These are phyloP conservation scores for Geopyxis carbonaria DNA, from an alignment of 495 filamentous ascomycete genomes.

Conservation along the genomic window DNA sequence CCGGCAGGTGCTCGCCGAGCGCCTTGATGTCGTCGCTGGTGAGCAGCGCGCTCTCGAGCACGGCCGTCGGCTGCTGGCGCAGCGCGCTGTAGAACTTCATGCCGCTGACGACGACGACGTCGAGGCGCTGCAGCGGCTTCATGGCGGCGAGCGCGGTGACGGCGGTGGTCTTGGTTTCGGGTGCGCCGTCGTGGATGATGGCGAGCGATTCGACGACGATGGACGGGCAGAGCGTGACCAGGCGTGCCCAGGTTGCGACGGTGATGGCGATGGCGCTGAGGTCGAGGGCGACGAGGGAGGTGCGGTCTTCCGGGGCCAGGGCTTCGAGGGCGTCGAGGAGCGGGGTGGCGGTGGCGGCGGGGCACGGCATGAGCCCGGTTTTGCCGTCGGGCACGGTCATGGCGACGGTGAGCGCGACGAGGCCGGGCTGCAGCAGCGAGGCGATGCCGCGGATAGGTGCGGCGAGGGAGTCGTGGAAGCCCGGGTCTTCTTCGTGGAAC, in stretches of 20 bases:
- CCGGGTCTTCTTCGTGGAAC: constrained; percentile 25
- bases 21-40: neutral
- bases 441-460: constrained; percentile 3
- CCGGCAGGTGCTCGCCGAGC: neutral
- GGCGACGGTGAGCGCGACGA: neutral
- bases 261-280: neutral
- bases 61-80: neutral
- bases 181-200: no score
- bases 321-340: no score
- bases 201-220: no score
- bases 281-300: neutral
- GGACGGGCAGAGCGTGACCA: no score
- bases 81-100: neutral
- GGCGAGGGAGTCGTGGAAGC: constrained; percentile 24
- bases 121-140: neutral
- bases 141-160: no score
- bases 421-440: neutral
- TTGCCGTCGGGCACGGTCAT: neutral
- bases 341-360: no score
- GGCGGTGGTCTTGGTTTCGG: no score
- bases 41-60: neutral
- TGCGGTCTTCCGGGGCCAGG: no score
- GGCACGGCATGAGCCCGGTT: neutral
- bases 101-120: neutral
- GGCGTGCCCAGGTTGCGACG: no score